phyloP scores from a whole-genome alignment of 148 eudicot genomes.

The Oxyria digyna region DNA sequence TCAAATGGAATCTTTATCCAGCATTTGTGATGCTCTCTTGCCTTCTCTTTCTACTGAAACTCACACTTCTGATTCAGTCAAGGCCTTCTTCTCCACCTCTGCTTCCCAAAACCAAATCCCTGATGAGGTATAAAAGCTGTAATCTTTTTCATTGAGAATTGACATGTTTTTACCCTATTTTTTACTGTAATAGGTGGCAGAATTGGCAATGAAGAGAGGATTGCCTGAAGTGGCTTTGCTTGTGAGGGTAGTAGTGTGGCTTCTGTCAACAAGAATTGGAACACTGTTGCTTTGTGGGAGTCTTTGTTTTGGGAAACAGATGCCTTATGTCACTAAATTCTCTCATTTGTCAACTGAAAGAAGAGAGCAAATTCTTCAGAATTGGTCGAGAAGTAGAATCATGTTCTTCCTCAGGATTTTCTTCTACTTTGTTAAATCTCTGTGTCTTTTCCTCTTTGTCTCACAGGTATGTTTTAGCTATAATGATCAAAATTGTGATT shows the following conservation, averaged over 20 bases:
- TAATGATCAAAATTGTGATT: not conserved
- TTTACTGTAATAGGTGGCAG: slow-evolving; percentile 27
- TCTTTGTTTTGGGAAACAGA: slow-evolving; percentile 28
- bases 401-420: slow-evolving; percentile 41
- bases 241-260: slow-evolving; percentile 22
- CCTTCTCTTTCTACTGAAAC: slow-evolving; percentile 29
- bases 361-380: slow-evolving; percentile 46
- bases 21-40: slow-evolving; percentile 43
- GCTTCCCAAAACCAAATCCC: slow-evolving; percentile 44
- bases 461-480: slow-evolving; percentile 27
- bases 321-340: slow-evolving; percentile 59
- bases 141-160: not conserved
- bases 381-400: slow-evolving; percentile 29
- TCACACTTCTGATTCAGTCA: slow-evolving; percentile 16
- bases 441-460: slow-evolving; percentile 44
- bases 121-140: slow-evolving; percentile 35
- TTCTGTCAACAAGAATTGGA: slow-evolving; percentile 56
- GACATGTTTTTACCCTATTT: not conserved
- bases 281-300: slow-evolving; percentile 49
- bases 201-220: slow-evolving; percentile 18
- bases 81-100: slow-evolving; percentile 37
- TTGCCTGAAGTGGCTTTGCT: slow-evolving; percentile 35
- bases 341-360: slow-evolving; percentile 26
- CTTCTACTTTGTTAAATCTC: slow-evolving; percentile 41
- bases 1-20: slow-evolving; percentile 32